Percentiles rank a stretch among this genome's conserved stretches.
Conservation (phyloP, 768 basidiomycete species). For the Pleurotus cornucopiae region DNA sequence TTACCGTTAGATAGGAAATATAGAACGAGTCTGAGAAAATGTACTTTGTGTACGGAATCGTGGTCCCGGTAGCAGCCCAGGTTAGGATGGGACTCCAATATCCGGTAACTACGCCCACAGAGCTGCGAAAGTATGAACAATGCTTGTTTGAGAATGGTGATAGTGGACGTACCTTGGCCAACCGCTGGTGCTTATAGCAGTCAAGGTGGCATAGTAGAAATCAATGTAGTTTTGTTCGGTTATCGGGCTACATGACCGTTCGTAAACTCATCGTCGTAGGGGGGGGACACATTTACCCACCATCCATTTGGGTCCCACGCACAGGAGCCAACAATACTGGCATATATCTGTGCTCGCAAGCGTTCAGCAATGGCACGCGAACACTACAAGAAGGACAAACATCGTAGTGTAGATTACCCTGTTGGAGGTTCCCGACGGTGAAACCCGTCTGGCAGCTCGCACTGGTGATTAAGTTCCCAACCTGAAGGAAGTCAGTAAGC, state of each 20-base stretch:
- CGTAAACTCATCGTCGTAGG: background rate
- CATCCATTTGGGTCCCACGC: background rate
- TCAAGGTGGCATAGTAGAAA: background rate
- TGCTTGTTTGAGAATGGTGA: background rate
- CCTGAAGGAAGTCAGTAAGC: background rate
- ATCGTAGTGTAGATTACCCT: background rate
- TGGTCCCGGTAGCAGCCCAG: background rate
- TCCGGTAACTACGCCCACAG: background rate
- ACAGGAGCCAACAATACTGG: background rate
- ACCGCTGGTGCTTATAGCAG: background rate
- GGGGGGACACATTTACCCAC: background rate
- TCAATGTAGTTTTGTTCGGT: background rate
- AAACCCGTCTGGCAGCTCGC: background rate
- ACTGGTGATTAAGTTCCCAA: background rate
- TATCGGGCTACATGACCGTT: background rate
- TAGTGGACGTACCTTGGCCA: background rate
- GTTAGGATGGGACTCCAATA: background rate
- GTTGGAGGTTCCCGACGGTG: background rate
- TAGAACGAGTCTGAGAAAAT: background rate
- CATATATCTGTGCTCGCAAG: background rate
- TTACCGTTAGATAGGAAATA: background rate
- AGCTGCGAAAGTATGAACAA: background rate
- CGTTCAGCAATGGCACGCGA: background rate
- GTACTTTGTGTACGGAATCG: background rate
- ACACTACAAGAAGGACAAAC: background rate